These are phyloP conservation scores for Neurospora hispaniola DNA, from an alignment of 495 filamentous ascomycete species.

Conservation along the genomic window DNA sequence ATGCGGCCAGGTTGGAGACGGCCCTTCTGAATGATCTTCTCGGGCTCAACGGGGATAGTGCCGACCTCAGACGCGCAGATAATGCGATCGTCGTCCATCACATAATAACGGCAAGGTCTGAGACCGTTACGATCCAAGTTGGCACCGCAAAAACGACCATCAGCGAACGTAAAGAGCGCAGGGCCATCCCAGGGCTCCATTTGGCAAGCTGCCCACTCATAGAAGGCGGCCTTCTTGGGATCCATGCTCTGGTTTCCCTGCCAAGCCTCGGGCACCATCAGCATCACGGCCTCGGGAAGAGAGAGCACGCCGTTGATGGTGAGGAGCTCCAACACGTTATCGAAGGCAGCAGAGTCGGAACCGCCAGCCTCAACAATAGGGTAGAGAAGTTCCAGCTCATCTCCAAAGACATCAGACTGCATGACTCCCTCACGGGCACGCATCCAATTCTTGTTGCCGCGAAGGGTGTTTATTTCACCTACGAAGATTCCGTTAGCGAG, in stretches of 20 bases:
- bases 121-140: slow-evolving; percentile 98
- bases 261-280: slow-evolving; percentile 99
- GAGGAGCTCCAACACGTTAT: slow-evolving; percentile 93
- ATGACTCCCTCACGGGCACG: slow-evolving; percentile 92
- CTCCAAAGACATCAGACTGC: slow-evolving; percentile 84
- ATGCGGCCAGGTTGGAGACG: slow-evolving; percentile 93
- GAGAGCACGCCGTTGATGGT: slow-evolving; percentile 96
- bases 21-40: slow-evolving; percentile 88
- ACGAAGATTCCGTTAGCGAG: slow-evolving; percentile 25
- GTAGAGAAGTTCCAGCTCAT: slow-evolving; percentile 84
- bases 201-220: slow-evolving; percentile 98
- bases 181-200: slow-evolving; percentile 99
- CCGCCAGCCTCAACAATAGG: slow-evolving; percentile 96
- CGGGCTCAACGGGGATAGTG: slow-evolving; percentile 84
- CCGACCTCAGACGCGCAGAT: slow-evolving; percentile 98
- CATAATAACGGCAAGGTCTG: slow-evolving; percentile 94
- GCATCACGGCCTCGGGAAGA: slow-evolving; percentile 94
- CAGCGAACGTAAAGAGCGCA: slow-evolving; percentile 95
- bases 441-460: slow-evolving; percentile 99
- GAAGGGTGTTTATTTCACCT: slow-evolving; percentile 94
- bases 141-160: slow-evolving; percentile 95
- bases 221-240: slow-evolving; percentile 93
- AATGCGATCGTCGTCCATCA: slow-evolving; percentile 96
- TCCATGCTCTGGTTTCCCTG: slow-evolving; percentile 91
- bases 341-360: slow-evolving; percentile 96